Percentiles rank a stretch among this genome's conserved stretches.
These are phyloP conservation scores for Liriodendron chinense DNA, from an alignment of 164 flowering plant genomes.

Conservation along the genomic window DNA sequence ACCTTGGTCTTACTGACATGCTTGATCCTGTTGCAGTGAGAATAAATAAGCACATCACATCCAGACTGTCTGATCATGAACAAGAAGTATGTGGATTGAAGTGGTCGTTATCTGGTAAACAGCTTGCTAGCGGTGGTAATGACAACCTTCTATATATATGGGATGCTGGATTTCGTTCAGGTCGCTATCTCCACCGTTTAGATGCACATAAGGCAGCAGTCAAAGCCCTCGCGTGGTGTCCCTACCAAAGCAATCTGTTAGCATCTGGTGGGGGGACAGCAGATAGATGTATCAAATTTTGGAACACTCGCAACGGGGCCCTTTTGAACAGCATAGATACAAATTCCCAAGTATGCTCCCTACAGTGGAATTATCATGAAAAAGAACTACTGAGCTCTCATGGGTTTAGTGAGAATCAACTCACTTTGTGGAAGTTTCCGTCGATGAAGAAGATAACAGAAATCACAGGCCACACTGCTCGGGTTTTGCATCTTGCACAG, in stretches of 20 bases:
- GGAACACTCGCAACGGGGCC: slow-evolving; percentile 1
- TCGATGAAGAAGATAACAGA: slow-evolving; percentile 8
- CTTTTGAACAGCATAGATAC: slow-evolving; percentile 5
- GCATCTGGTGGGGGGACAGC: slow-evolving; percentile 11
- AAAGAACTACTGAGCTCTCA: slow-evolving; percentile 9
- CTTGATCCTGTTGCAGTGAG: slow-evolving; percentile 4
- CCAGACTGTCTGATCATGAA: slow-evolving; percentile 1
- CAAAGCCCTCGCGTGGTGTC: slow-evolving; percentile 10
- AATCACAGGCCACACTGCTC: slow-evolving; percentile 4
- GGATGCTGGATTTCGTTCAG: slow-evolving; percentile 6
- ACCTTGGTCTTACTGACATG: not conserved
- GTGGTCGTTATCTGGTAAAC: slow-evolving; percentile 12
- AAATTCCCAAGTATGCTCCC: slow-evolving; percentile 8
- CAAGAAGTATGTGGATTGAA: slow-evolving; percentile 17
- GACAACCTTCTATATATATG: slow-evolving; percentile 13
- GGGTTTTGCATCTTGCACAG: slow-evolving; percentile 9
- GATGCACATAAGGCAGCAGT: slow-evolving; percentile 10
- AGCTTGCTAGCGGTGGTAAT: slow-evolving; percentile 14
- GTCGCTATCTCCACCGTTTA: slow-evolving; percentile 4
- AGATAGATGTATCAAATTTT: slow-evolving; percentile 8
- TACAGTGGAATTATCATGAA: slow-evolving; percentile 6
- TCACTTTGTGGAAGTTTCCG: slow-evolving; percentile 7
- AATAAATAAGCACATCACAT: slow-evolving; percentile 3
- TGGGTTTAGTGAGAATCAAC: slow-evolving; percentile 10
- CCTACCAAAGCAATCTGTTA: slow-evolving; percentile 4